Evolutionary conservation across 371 early-diverging fungal genomes (phyloP).

Genomic region (Polyrhizophydium stewartii): DNA sequence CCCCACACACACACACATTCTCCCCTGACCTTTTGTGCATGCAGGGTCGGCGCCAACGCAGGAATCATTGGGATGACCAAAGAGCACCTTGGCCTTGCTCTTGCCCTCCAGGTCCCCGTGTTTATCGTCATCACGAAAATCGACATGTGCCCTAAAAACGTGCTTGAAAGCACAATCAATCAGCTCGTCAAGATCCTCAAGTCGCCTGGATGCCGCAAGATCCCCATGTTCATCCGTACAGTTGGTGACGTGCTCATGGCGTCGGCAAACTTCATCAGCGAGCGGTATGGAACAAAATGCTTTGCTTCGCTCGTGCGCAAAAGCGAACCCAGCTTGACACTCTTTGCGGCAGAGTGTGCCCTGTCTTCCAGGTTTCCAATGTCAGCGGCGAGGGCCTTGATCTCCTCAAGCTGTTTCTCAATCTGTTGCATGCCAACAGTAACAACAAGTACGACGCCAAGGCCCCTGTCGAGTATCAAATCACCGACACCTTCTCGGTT

Average conservation of each 20-base stretch:
- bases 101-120: constrained; percentile 82
- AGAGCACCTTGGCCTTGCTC: constrained; percentile 85
- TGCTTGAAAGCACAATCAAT: constrained; percentile 76
- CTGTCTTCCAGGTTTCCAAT: constrained; percentile 90
- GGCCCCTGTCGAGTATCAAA: constrained; percentile 70
- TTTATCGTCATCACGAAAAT: constrained; percentile 88
- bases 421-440: constrained; percentile 64
- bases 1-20: not conserved
- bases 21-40: not conserved
- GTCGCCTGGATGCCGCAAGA: constrained; percentile 85
- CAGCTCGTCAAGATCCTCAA: constrained; percentile 79
- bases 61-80: constrained; percentile 93
- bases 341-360: constrained; percentile 62
- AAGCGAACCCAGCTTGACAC: too few species aligned
- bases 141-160: constrained; percentile 85
- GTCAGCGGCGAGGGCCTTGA: constrained; percentile 87
- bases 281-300: constrained; percentile 32
- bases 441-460: constrained; percentile 56
- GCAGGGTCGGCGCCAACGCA: constrained; percentile 73
- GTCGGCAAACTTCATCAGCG: constrained; percentile 75
- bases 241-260: constrained; percentile 76
- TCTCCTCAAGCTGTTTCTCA: constrained; percentile 76
- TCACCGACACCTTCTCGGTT: constrained; percentile 86
- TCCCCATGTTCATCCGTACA: constrained; percentile 80
- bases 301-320: too few species aligned